phyloP scores from a whole-genome alignment of 1,139 yeast species.

The Zygosaccharomyces pseudobailii region DNA sequence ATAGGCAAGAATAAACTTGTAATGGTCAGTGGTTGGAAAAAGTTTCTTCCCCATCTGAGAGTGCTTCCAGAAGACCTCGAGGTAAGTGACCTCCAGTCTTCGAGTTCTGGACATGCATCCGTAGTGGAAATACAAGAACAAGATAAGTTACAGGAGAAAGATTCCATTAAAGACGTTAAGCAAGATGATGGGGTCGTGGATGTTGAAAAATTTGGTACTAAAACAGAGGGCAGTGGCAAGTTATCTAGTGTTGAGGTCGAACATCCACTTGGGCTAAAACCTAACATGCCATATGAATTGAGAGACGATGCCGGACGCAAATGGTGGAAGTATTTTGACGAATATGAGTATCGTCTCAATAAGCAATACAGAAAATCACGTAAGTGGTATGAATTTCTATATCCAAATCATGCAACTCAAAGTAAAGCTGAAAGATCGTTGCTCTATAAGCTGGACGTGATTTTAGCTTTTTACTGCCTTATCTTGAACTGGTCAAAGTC shows the following conservation, averaged over 20 bases:
- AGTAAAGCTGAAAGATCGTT: constrained; percentile 50
- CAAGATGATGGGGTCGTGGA: not conserved
- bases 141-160: not conserved
- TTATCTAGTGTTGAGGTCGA: not conserved
- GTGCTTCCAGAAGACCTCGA: constrained; percentile 24
- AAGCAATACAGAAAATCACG: constrained; percentile 40
- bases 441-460: constrained; percentile 56
- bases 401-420: constrained; percentile 46
- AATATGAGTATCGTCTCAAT: constrained; percentile 54
- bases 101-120: constrained; percentile 1
- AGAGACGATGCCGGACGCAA: constrained; percentile 52
- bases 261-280: constrained; percentile 9
- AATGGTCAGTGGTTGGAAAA: constrained; percentile 12
- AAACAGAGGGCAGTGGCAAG: not conserved
- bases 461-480: constrained; percentile 55
- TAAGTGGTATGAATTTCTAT: constrained; percentile 48
- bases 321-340: constrained; percentile 63
- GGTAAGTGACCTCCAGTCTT: constrained; percentile 4
- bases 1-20: not conserved
- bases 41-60: constrained; percentile 25
- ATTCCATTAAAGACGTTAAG: not conserved
- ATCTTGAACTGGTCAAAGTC: constrained; percentile 69
- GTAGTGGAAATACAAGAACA: not conserved
- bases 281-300: constrained; percentile 33
- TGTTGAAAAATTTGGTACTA: not conserved